These are phyloP conservation scores for Aspergillus novoparasiticus DNA, from an alignment of 2,329 filamentous ascomycete species.

Conservation along the genomic window DNA sequence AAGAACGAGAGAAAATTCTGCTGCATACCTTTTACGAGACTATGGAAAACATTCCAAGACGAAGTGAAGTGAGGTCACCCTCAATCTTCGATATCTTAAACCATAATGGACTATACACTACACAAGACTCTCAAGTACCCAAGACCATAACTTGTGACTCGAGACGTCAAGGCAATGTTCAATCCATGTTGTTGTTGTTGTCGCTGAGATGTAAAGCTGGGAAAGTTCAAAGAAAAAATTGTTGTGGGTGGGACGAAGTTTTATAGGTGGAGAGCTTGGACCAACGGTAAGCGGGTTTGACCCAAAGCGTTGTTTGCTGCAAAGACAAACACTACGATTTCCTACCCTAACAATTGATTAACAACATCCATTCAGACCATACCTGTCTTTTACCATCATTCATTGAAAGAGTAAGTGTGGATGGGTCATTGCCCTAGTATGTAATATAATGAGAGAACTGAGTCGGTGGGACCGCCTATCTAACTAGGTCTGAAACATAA, in stretches of 20 bases:
- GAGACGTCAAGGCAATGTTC: constrained; percentile 2
- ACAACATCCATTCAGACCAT: no score
- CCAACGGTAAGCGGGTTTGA: constrained; percentile 18
- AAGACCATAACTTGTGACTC: neutral
- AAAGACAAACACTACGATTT: constrained; percentile 13
- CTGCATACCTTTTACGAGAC: constrained; percentile 48
- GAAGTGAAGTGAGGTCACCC: neutral
- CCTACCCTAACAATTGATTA: neutral
- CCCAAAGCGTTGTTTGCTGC: constrained; percentile 23
- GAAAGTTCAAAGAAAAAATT: constrained; percentile 21
- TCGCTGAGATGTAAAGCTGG: constrained; percentile 18
- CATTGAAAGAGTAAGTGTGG: neutral
- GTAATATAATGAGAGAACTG: neutral
- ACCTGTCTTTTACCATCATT: neutral
- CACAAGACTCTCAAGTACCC: neutral
- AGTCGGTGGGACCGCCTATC: neutral
- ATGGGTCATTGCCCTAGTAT: neutral
- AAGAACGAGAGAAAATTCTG: constrained; percentile 9
- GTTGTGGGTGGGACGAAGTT: constrained; percentile 23
- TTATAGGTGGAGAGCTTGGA: constrained; percentile 18
- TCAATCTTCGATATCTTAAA: neutral
- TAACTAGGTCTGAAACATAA: neutral
- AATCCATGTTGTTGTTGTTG: constrained; percentile 11
- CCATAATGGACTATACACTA: neutral
- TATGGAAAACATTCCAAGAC: neutral